Conservation (phyloP, 2,329 filamentous ascomycete species). For the Verticillium dahliae region DNA sequence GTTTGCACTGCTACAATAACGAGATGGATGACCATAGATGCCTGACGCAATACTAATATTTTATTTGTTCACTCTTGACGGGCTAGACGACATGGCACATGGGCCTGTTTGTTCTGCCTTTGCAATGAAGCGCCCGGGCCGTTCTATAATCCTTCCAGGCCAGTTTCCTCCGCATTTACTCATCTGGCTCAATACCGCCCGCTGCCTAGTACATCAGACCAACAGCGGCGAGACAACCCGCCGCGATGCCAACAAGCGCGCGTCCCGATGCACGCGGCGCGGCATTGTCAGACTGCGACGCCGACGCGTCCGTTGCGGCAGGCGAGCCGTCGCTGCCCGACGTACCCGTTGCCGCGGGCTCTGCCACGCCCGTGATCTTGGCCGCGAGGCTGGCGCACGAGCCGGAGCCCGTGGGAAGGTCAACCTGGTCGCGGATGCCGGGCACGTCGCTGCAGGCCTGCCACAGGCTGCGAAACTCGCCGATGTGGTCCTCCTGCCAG, state of each 20-base stretch:
- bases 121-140: no score
- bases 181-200: not conserved
- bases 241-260: not conserved
- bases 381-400: conserved; percentile 9
- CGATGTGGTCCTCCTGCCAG: conserved; percentile 14
- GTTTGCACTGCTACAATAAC: conserved; percentile 29
- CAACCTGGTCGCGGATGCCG: conserved; percentile 4
- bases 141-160: not conserved
- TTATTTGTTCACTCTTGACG: not conserved
- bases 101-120: no score
- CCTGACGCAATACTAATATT: not conserved
- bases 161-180: not conserved
- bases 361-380: conserved; percentile 4
- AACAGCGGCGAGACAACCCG: not conserved
- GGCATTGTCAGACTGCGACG: not conserved
- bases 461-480: conserved; percentile 12
- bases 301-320: not conserved
- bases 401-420: conserved; percentile 2
- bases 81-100: no score
- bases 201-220: not conserved
- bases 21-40: not conserved
- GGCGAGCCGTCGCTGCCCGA: not conserved
- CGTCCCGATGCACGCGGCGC: not conserved
- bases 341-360: not conserved
- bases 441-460: conserved; percentile 22